phyloP scores from a whole-genome alignment of 1,284 basidiomycete genomes.

The Microbotryum lychnidis-dioicae region DNA sequence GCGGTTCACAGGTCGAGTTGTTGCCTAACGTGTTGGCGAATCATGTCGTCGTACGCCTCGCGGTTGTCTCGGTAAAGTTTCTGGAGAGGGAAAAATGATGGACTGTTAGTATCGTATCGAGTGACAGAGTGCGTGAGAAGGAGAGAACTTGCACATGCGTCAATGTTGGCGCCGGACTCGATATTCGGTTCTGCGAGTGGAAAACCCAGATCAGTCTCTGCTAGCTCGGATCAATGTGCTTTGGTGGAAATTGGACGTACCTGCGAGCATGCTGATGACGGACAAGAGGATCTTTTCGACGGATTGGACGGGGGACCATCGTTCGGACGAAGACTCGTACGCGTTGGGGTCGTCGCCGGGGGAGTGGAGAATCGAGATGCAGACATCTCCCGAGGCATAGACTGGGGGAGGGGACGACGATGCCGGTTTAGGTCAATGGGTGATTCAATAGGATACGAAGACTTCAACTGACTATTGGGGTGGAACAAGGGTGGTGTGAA shows the following conservation, averaged over 20 bases:
- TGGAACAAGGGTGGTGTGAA: conserved; percentile 96
- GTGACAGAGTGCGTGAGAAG: background rate
- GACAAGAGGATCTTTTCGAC: conserved; percentile 88
- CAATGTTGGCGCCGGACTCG: conserved; percentile 95
- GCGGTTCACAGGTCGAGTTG: conserved; percentile 43
- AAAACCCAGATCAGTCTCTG: background rate
- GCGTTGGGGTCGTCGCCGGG: conserved; percentile 75
- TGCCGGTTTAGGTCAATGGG: background rate
- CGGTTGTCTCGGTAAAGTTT: conserved; percentile 86
- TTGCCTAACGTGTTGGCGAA: conserved; percentile 44
- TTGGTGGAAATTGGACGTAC: conserved; percentile 41
- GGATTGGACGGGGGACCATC: conserved; percentile 96
- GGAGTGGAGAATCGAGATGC: conserved; percentile 96
- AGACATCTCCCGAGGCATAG: conserved; percentile 90
- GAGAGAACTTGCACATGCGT: conserved; percentile 46
- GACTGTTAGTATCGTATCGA: background rate
- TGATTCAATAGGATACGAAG: background rate
- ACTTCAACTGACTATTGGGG: conserved; percentile 70
- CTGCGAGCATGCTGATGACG: conserved; percentile 97
- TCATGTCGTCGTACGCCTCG: conserved; percentile 47
- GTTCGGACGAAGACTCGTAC: conserved; percentile 83
- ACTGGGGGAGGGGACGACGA: conserved; percentile 45
- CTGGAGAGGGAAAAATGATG: conserved; percentile 1
- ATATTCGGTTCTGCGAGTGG: conserved; percentile 77
- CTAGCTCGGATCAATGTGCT: background rate